A percentile compares a stretch with the other conserved stretches of the same genome.
Conservation (phyloP, 116 monocot genomes). For the Zostera marina region DNA sequence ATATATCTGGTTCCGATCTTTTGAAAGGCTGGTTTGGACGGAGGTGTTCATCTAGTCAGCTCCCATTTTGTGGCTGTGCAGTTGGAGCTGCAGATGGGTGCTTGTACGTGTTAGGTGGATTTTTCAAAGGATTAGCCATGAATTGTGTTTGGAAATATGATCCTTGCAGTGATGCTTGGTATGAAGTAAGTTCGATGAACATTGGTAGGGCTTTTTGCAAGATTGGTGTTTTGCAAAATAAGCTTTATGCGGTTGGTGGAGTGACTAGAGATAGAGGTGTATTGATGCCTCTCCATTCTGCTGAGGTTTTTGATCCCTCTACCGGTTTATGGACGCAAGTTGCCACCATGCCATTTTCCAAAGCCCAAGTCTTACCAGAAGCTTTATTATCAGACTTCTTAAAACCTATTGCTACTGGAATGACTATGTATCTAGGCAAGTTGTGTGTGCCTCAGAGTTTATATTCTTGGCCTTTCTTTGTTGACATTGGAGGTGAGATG, state of each 20-base stretch:
- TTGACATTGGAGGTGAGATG: slow-evolving; percentile 81
- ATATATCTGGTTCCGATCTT: slow-evolving; percentile 35
- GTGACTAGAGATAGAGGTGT: slow-evolving; percentile 42
- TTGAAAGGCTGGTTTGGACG: slow-evolving; percentile 54
- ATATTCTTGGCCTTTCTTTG: slow-evolving; percentile 79
- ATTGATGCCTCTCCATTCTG: slow-evolving; percentile 58
- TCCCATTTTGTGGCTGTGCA: slow-evolving; percentile 64
- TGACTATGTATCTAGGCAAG: slow-evolving; percentile 59
- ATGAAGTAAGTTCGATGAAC: slow-evolving; percentile 58
- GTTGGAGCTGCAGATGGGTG: slow-evolving; percentile 61
- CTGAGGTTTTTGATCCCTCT: slow-evolving; percentile 76
- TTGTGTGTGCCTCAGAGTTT: slow-evolving; percentile 81
- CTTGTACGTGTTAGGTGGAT: slow-evolving; percentile 71
- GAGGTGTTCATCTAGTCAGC: slow-evolving; percentile 18
- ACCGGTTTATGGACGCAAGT: slow-evolving; percentile 49
- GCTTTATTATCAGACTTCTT: slow-evolving; percentile 57
- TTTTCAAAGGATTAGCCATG: slow-evolving; percentile 47
- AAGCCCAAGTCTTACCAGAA: slow-evolving; percentile 42
- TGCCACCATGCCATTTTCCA: slow-evolving; percentile 73
- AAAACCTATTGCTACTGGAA: slow-evolving; percentile 90
- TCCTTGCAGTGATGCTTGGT: slow-evolving; percentile 56
- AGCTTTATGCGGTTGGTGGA: slow-evolving; percentile 91
- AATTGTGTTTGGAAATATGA: slow-evolving; percentile 76
- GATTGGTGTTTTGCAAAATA: slow-evolving; percentile 48
- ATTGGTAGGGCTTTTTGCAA: slow-evolving; percentile 77